phyloP scores from a whole-genome alignment of 306 rosid genomes.

The Arachis stenosperma region DNA sequence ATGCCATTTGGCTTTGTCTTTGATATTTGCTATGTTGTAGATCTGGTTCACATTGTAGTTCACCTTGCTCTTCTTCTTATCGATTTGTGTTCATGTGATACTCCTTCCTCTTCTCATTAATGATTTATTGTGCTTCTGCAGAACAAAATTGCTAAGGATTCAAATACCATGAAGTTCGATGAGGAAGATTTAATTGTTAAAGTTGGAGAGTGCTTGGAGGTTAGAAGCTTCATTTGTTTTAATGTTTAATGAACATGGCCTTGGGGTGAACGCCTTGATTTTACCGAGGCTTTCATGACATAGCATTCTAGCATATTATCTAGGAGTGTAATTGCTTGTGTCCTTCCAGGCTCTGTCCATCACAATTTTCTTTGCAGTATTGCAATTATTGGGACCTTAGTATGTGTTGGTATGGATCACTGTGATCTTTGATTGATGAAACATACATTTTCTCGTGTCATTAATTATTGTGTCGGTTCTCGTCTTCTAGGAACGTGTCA shows the following conservation, averaged over 20 bases:
- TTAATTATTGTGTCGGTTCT: slow-evolving; percentile 18
- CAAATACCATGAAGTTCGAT: slow-evolving; percentile 64
- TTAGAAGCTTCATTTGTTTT: slow-evolving; percentile 45
- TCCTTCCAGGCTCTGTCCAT: slow-evolving; percentile 26
- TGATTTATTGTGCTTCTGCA: slow-evolving; percentile 48
- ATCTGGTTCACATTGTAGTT: slow-evolving; percentile 27
- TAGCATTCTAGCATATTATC: slow-evolving; percentile 32
- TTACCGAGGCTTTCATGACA: slow-evolving; percentile 31
- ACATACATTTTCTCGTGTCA: slow-evolving; percentile 6
- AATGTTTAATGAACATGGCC: slow-evolving; percentile 14
- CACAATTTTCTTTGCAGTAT: slow-evolving; percentile 26
- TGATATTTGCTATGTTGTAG: slow-evolving; percentile 23
- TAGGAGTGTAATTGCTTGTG: slow-evolving; percentile 8
- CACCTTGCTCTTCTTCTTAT: slow-evolving; percentile 5
- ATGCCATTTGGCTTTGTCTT: slow-evolving; percentile 11
- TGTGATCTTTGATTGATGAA: slow-evolving; percentile 26
- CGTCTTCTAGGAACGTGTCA: slow-evolving; percentile 74
- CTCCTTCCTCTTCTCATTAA: slow-evolving; percentile 29
- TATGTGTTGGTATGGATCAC: slow-evolving; percentile 33
- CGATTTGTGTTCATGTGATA: slow-evolving; percentile 10
- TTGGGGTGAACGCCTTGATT: slow-evolving; percentile 21
- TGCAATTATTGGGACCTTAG: slow-evolving; percentile 15
- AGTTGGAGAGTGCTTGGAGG: slow-evolving; percentile 95
- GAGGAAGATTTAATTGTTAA: slow-evolving; percentile 86
- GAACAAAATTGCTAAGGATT: slow-evolving; percentile 80